A percentile compares a stretch with the other conserved stretches of the same genome.
Conservation (phyloP, 1,139 yeast genomes). For the Arxiozyma bovina region DNA sequence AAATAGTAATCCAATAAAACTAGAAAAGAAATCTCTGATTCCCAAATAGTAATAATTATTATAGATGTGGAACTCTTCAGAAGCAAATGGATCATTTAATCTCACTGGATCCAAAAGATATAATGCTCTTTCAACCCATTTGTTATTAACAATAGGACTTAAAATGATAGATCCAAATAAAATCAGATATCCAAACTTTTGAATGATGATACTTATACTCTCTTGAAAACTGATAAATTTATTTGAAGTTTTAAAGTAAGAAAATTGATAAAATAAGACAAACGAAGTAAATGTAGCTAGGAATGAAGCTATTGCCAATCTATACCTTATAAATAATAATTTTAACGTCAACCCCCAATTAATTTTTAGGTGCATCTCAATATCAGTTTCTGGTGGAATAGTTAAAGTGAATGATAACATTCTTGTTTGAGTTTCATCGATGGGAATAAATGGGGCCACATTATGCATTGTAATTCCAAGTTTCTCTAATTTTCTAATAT, state of each 20-base stretch:
- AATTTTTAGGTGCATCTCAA: conserved; percentile 24
- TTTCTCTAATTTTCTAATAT: conserved; percentile 32
- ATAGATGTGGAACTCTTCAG: conserved; percentile 22
- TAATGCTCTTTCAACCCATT: conserved; percentile 27
- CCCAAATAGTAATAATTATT: conserved; percentile 53
- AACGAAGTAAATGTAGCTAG: conserved; percentile 44
- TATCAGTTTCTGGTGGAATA: conserved; percentile 33
- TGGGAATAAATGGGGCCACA: conserved; percentile 73
- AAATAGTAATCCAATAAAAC: conserved; percentile 53
- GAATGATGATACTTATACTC: conserved; percentile 35
- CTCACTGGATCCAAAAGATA: conserved; percentile 52
- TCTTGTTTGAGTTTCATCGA: conserved; percentile 22
- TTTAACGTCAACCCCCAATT: conserved; percentile 34
- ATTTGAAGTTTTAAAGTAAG: conserved; percentile 33
- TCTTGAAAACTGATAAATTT: conserved; percentile 45
- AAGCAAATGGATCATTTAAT: conserved; percentile 31
- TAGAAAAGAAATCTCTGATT: conserved; percentile 47
- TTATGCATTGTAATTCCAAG: conserved; percentile 51
- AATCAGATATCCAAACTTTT: conserved; percentile 21
- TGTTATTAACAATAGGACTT: conserved; percentile 35
- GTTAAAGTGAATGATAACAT: conserved; percentile 19
- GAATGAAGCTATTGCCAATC: conserved; percentile 53
- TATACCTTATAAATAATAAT: conserved; percentile 50
- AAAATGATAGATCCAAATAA: conserved; percentile 27
- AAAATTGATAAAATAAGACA: conserved; percentile 41